Conservation (phyloP, 352 stramenopile genomes). For the Salisapilia sapeloensis region DNA sequence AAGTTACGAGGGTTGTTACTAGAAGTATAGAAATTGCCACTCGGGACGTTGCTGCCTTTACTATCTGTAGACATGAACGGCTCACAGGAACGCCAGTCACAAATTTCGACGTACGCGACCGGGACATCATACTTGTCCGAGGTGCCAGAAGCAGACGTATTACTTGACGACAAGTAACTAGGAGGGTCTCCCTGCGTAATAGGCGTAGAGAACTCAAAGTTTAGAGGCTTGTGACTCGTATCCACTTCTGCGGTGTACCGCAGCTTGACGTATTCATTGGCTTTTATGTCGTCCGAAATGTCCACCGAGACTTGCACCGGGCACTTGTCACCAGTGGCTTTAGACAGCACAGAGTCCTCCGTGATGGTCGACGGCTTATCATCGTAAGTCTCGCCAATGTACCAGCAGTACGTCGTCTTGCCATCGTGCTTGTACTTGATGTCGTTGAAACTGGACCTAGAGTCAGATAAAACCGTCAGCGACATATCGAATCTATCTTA, state of each 20-base stretch:
- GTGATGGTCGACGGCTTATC: slow-evolving; percentile 16
- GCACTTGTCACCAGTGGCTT: slow-evolving; percentile 19
- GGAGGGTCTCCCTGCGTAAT: slow-evolving; percentile 24
- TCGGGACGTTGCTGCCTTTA: slow-evolving; percentile 7
- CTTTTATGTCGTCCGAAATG: slow-evolving; percentile 21
- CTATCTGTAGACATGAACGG: slow-evolving; percentile 22
- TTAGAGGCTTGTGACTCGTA: slow-evolving; percentile 14
- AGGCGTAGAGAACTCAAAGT: slow-evolving; percentile 37
- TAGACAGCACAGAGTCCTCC: slow-evolving; percentile 20
- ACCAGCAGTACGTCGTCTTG: slow-evolving; percentile 73
- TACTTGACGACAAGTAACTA: slow-evolving; percentile 13
- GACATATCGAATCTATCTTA: too few species aligned
- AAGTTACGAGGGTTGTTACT: slow-evolving; percentile 65
- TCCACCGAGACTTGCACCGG: slow-evolving; percentile 52
- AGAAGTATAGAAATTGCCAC: slow-evolving; percentile 31
- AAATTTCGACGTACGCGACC: slow-evolving; percentile 57
- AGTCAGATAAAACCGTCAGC: too few species aligned
- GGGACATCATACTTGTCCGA: slow-evolving; percentile 27
- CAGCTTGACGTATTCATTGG: slow-evolving; percentile 29
- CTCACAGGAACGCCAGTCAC: slow-evolving; percentile 57
- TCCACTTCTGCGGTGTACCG: slow-evolving; percentile 49
- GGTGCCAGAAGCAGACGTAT: slow-evolving; percentile 8
- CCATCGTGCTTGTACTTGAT: slow-evolving; percentile 50
- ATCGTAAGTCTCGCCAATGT: slow-evolving; percentile 42
- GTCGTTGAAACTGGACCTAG: too few species aligned